Base-by-base conservation (phyloP, 495 filamentous ascomycete species). In the Penicillium flavigenum region DNA sequence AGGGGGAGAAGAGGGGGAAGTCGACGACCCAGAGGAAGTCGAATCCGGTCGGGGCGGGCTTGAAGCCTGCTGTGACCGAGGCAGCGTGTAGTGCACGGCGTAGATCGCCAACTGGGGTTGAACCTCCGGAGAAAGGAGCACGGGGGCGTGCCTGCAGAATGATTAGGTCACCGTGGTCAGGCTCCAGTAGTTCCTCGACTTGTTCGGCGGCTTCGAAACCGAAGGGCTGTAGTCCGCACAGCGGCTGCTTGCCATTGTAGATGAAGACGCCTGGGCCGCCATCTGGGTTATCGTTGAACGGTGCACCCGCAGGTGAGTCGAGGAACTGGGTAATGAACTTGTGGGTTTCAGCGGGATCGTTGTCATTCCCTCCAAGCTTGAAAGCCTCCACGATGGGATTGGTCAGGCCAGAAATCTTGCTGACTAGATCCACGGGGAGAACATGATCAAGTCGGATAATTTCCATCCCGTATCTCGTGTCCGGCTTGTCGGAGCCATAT, bases 401-500 rank as follows among this genome's bases (percentile, higher is more conserved):
- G 8, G 70, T 52, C 0, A 91, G 65, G 6, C 77, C 71, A 0
- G 86, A 86, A 44, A 97, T 90, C 76, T 89, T 92, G 44, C 70
- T 72, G 9, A 88, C 72, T 20, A 96, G 84, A 56, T 89, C 80
- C n/a, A 69, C 66, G 0, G 89, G 80, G 0, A 94, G 70, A 31
- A 86, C 60, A 56, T 85, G 69, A 31, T 86, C 84, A 26, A 94
- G 76, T 22, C 77, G 74, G 20, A 72, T 67, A 17, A 96, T 88
- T 79, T 87, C 69, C 61, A 73, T 74, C 16, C 79, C 79, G 52
- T 82, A 76, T 39, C 94, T 82, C 3, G 90, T 76, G 68, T 98
- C 95, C 2, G 94, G 94, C 67, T 98, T 98, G 71, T 98, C 94
- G 14, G 84, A 88, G 6, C 94, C 94, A 63, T 91, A 95, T 12